Evolutionary conservation across 495 filamentous ascomycete genomes (phyloP), one percentile per base, ranked within the genome.

Genomic region (Clavariopsis aquatica): DNA sequence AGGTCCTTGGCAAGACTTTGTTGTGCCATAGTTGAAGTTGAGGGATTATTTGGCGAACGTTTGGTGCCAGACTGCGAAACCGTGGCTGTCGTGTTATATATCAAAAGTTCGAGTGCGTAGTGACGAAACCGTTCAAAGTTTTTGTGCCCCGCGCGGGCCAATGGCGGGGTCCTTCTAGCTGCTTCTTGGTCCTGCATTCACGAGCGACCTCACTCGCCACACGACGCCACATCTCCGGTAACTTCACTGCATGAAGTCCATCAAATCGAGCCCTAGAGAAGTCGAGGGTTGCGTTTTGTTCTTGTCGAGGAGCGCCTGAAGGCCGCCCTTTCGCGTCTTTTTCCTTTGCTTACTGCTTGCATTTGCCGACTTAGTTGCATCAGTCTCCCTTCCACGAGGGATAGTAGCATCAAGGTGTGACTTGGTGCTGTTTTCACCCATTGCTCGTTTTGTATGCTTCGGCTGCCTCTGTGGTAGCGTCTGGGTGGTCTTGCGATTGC

Each of bases 261-360:
- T 78, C 6, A 86, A 75, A 73, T 83, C 80, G 4, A 87, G 73
- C 73, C 74, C 27, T 5, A 2, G 3, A 46, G 15, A 23, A 20
- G 12, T 34, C 12, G 72, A 23, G 57, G 74, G 71, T 1, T 72
- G 64, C 20, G 71, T 73, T 68, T 80, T 79, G 68, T 81, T 83
- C 26, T 83, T 80, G 17, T 80, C 82, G 20, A 87, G 71, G 22
- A 85, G 68, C 46, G 83, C 81, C 71, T 85, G 83, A n/a, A 87
- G 72, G 1, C 83, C 79, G 15, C 81, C 79, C 60, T 86, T 87
- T 24, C 85, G 71, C 22, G 81, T 74, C 61, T 85, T 85, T 24
- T 82, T 83, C 71, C 84, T 74, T 57, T 84, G 83, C 69, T 82
- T 87, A 74, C 83, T 87, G 70, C 69, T 84, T 22, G 78, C 73